Base-by-base conservation (phyloP, 2,329 filamentous ascomycete genomes). In the Claviceps paspali region DNA sequence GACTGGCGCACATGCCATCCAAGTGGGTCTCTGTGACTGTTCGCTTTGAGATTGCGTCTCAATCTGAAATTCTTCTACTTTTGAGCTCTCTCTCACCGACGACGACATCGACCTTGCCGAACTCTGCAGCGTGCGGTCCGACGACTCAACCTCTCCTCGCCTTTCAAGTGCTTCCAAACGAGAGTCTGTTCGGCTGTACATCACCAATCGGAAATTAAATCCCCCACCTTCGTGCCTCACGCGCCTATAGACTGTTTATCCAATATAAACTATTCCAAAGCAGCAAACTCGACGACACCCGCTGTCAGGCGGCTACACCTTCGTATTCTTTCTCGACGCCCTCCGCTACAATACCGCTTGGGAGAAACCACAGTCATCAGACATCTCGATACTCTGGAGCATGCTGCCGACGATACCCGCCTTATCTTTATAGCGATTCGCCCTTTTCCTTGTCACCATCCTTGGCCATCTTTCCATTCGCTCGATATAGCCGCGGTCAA, bases 211-310 rank as follows among this genome's bases (percentile, higher is more conserved):
- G n/a, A 14, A 38, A 24, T 10, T 29, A 12, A 11, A n/a, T 22
- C 24, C 12, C 22, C 24, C 30, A 29, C 21, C 12, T 31, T 36
- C 22, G 28, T 28, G 14, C 23, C 23, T 37, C 35, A 22, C 10
- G 30, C 12, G 30, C 8, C 19, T 11, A 12, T 28, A 26, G 30
- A 39, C 14, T 30, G 9, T 14, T 36, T 19, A 26, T 23, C 27
- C 22, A 34, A 26, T 19, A 24, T 12, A 23, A 19, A 17, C 38
- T 29, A 18, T 23, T 30, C 12, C 31, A 24, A 32, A 17, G 31
- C 32, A 38, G 22, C 28, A 32, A 17, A 33, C 22, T 35, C 28
- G 30, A 36, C 29, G 34, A 39, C 24, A 36, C 23, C 38, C 38
- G 38, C 38, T 21, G 24, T 4, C 12, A 12, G 36, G 24, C 31